phyloP scores from a whole-genome alignment of 2,329 filamentous ascomycete species.

The Hymenoscyphus scutula region DNA sequence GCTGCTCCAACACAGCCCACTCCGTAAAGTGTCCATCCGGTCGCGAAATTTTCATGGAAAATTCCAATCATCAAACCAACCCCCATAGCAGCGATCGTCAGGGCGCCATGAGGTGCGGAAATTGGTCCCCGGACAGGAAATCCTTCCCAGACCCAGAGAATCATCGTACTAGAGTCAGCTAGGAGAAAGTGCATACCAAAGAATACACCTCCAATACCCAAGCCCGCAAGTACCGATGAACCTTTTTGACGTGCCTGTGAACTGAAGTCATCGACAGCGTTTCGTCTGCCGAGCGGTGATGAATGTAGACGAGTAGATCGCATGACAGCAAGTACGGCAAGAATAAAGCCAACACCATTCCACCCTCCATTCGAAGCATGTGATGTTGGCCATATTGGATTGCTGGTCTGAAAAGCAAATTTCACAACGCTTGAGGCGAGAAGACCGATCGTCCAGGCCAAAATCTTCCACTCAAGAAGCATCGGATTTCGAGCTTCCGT shows the following conservation, averaged over 20 bases:
- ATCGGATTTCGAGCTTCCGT: slow-evolving; percentile 71
- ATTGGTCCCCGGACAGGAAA: slow-evolving; percentile 88
- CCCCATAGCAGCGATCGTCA: slow-evolving; percentile 85
- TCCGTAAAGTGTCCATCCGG: slow-evolving; percentile 77
- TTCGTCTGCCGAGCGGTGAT: slow-evolving; percentile 15
- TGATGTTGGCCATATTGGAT: slow-evolving; percentile 95
- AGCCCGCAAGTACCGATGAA: slow-evolving; percentile 67
- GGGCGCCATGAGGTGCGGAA: slow-evolving; percentile 83
- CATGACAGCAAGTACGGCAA: slow-evolving; percentile 74
- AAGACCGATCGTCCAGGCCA: slow-evolving; percentile 78
- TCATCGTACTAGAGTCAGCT: slow-evolving; percentile 98
- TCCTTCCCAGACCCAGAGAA: slow-evolving; percentile 96
- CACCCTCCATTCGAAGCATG: slow-evolving; percentile 85
- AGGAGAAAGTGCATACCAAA: slow-evolving; percentile 90
- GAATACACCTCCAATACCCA: slow-evolving; percentile 79
- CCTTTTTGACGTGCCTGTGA: slow-evolving; percentile 58
- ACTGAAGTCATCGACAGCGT: slow-evolving; percentile 40
- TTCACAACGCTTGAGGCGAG: slow-evolving; percentile 85
- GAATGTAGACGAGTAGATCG: slow-evolving; percentile 69
- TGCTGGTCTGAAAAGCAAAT: slow-evolving; percentile 91
- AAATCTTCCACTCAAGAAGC: slow-evolving; percentile 76
- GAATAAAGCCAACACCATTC: slow-evolving; percentile 77
- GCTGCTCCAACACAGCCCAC: slow-evolving; percentile 77
- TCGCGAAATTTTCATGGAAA: slow-evolving; percentile 65
- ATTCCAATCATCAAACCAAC: slow-evolving; percentile 74